Conservation (phyloP, 192 early-diverging fungal genomes). For the Obelidium mucronatum region DNA sequence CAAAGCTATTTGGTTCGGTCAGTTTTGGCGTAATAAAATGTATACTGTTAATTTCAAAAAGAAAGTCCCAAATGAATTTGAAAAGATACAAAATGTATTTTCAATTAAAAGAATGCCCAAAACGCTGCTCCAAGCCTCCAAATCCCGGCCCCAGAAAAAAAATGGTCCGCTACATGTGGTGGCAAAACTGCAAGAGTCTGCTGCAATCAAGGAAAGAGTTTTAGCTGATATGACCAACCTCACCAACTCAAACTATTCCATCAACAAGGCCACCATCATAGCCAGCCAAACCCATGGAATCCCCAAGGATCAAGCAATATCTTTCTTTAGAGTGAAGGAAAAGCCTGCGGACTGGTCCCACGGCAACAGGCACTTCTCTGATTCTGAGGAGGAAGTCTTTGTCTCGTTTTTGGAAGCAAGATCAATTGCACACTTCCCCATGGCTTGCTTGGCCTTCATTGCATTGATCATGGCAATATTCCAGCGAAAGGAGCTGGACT, state of each 20-base stretch:
- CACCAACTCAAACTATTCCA: not conserved
- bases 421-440: not conserved
- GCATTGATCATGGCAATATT: not conserved
- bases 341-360: not conserved
- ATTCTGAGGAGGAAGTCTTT: not conserved
- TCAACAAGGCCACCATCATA: not conserved
- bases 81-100: not conserved
- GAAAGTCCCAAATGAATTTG: too few relatives aligned
- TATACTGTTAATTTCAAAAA: not conserved
- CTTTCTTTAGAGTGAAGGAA: not conserved
- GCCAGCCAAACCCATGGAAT: not conserved
- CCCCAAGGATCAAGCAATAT: not conserved
- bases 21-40: too few relatives aligned
- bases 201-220: not conserved
- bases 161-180: not conserved
- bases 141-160: not conserved
- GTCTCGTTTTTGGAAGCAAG: not conserved
- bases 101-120: not conserved
- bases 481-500: not conserved
- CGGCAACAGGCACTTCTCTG: not conserved
- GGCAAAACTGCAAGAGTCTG: not conserved
- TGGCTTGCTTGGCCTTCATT: not conserved
- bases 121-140: not conserved
- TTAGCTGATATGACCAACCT: not conserved
- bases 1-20: conserved; percentile 33